These are phyloP conservation scores for Ascochyta viciae-villosae DNA, from an alignment of 2,329 filamentous ascomycete genomes.

Conservation along the genomic window DNA sequence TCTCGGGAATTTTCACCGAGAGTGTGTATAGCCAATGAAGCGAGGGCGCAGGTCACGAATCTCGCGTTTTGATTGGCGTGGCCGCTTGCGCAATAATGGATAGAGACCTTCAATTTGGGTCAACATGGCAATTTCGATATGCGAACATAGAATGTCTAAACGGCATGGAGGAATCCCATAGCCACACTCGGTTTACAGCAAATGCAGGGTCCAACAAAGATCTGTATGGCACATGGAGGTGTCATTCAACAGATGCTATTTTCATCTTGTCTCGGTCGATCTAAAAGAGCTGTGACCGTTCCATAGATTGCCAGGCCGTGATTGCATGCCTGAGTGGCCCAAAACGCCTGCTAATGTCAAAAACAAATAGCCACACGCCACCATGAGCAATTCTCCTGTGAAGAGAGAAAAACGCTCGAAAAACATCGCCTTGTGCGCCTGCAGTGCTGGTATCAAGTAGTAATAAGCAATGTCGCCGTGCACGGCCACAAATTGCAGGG, in stretches of 20 bases:
- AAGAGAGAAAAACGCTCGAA: not conserved
- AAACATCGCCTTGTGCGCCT: conserved; percentile 6
- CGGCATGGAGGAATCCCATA: not conserved
- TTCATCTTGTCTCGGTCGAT: not conserved
- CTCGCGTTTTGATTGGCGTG: not conserved
- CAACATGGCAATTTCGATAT: not conserved
- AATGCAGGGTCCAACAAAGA: not conserved
- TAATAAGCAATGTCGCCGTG: not conserved
- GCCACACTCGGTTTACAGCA: not conserved
- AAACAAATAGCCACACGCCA: not conserved
- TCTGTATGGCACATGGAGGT: not conserved
- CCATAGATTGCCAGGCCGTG: not conserved
- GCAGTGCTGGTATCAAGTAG: conserved; percentile 11
- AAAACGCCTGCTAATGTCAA: conserved; percentile 14
- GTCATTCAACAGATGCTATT: conserved; percentile 2
- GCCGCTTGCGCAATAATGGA: not conserved
- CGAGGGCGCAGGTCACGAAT: not conserved
- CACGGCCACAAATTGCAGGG: conserved; percentile 8
- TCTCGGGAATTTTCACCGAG: no score
- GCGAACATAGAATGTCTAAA: not conserved
- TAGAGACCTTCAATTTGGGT: not conserved
- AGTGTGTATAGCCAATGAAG: not conserved
- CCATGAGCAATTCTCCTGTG: not conserved
- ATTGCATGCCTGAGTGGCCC: not conserved
- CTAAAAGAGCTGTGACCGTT: not conserved